A percentile compares a stretch with the other conserved stretches of the same genome.
Evolutionary conservation across 2,329 filamentous ascomycete genomes (phyloP).

Genomic region (Neurospora crassa): DNA sequence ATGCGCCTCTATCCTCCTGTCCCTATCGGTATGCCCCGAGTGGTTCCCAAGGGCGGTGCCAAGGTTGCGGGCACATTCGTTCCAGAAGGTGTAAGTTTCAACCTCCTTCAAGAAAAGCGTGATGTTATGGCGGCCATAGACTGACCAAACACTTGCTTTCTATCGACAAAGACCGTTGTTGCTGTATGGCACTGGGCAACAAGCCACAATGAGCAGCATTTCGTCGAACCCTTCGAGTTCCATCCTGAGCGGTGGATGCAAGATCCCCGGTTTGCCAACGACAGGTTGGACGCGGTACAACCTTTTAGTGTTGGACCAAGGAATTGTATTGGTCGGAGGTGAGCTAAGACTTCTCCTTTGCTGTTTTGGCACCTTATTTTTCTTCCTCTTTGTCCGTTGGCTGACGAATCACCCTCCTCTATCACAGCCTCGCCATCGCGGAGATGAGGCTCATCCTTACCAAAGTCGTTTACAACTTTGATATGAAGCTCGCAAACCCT

Average conservation of each 20-base stretch:
- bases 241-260: slow-evolving; percentile 27
- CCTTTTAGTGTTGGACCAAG: slow-evolving; percentile 2
- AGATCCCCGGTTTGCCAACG: slow-evolving; percentile 16
- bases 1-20: slow-evolving; percentile 29
- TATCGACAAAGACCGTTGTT: slow-evolving; percentile 4
- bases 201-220: slow-evolving; percentile 25
- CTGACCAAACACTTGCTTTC: slow-evolving; percentile 10
- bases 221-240: slow-evolving; percentile 23
- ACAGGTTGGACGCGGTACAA: slow-evolving; percentile 13
- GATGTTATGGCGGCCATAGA: slow-evolving; percentile 16
- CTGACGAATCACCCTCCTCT: background rate
- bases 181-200: slow-evolving; percentile 21
- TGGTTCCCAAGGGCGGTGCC: slow-evolving; percentile 11
- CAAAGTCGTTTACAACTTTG: slow-evolving; percentile 1
- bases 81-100: slow-evolving; percentile 8
- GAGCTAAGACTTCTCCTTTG: background rate
- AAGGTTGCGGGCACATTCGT: slow-evolving; percentile 11
- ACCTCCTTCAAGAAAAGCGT: background rate
- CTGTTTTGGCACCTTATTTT: background rate
- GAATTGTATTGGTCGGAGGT: slow-evolving; percentile 3
- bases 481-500: slow-evolving; percentile 10
- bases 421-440: slow-evolving; percentile 2
- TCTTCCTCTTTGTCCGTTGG: background rate
- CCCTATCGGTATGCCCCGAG: slow-evolving; percentile 7
- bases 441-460: slow-evolving; percentile 6